Evolutionary conservation across 73 alveolate species (phyloP), one percentile per base, ranked within the genome.

Genomic region (Paramecium sexaurelia): DNA sequence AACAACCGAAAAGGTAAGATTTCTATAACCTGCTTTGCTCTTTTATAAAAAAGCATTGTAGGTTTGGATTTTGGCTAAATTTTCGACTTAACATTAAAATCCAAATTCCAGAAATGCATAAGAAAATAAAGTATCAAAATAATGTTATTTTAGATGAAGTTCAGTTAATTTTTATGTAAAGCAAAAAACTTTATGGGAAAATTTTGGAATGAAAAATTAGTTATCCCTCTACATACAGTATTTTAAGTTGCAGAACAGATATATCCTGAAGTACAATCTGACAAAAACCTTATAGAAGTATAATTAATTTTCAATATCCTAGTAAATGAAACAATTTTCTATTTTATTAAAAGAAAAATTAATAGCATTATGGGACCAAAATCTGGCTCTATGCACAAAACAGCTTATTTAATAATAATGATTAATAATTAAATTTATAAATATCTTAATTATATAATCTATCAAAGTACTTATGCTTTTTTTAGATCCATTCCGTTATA

Each of bases 201-300:
- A 20, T 20, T 11, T 71, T 71, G 86, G 86, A 37, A 71, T 71
- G 86, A 71, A 27, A 71, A 71, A 71, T 15, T 71, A 40, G 57
- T 35, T 19, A 71, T 71, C 40, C 86, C 86, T 27, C 56, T 71
- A 6, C 86, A 71, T 36, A 37, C 86, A 32, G 56, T 71, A 19
- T 71, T 71, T 37, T 71, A 71, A 71, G 35, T 61, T 61, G 83
- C 83, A 61, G 83, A 61, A n/a, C 19, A 26, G 26, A 26, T 24
- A 8, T 61, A 61, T 61, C 39, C 83, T 29, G 83, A 61, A 61
- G 83, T 61, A 3, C 26, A 26, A 61, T 29, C 6, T 4, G 83
- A 61, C 20, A 11, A 22, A 22, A 15, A 61, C 24, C 15, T 32
- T 13, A 11, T 61, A 20, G 83, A 61, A 32, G 83, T 61, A 61